Conservation (phyloP, 1,284 basidiomycete genomes). For the Boletellus deceptivus region DNA sequence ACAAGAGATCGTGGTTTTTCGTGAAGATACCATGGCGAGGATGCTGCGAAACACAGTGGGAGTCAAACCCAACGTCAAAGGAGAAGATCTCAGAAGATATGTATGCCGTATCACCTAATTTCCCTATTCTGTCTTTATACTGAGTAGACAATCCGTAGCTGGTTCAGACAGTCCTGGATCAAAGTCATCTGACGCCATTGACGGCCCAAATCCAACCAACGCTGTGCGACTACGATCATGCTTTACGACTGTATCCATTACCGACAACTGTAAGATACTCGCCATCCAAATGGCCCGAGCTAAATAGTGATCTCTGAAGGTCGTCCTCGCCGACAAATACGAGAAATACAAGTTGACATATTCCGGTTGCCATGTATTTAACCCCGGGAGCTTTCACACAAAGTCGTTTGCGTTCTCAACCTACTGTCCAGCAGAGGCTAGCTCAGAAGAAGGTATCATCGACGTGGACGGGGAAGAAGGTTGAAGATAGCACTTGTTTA, state of each 20-base stretch:
- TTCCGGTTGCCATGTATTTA: conserved; percentile 98
- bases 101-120: conserved; percentile 46
- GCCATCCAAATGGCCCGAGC: neutral
- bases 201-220: conserved; percentile 84
- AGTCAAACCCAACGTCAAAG: conserved; percentile 72
- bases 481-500: neutral
- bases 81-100: conserved; percentile 83
- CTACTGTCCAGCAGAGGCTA: conserved; percentile 75
- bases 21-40: conserved; percentile 91
- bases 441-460: conserved; percentile 67
- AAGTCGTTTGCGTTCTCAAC: conserved; percentile 83
- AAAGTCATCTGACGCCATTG: conserved; percentile 87
- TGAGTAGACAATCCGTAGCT: conserved; percentile 50
- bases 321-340: conserved; percentile 96
- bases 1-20: conserved; percentile 93
- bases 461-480: conserved; percentile 37
- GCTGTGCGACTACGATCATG: conserved; percentile 89
- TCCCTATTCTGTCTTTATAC: neutral
- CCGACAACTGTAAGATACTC: conserved; percentile 72
- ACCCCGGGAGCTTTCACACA: conserved; percentile 88
- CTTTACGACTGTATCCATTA: conserved; percentile 90
- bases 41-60: conserved; percentile 92
- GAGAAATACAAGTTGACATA: conserved; percentile 97
- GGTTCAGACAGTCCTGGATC: conserved; percentile 91
- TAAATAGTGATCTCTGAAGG: conserved; percentile 42